These are phyloP conservation scores for Epichloe baconii DNA, from an alignment of 2,329 filamentous ascomycete genomes.

Conservation along the genomic window DNA sequence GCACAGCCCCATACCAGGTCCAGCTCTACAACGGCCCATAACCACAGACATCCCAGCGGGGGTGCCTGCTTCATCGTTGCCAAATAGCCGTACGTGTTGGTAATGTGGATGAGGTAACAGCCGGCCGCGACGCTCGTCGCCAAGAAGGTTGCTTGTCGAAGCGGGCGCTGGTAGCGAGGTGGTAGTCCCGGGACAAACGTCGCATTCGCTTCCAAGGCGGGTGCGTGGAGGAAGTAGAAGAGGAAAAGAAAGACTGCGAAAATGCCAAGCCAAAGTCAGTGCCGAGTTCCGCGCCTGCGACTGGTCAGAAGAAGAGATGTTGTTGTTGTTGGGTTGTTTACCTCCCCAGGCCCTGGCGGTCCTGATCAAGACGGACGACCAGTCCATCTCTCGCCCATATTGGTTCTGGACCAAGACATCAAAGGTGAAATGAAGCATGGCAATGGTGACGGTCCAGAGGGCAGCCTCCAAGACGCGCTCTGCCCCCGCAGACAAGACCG, in stretches of 20 bases:
- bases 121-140: slow-evolving; percentile 47
- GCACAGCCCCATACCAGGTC: slow-evolving; percentile 51
- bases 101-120: slow-evolving; percentile 69
- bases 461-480: slow-evolving; percentile 42
- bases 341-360: slow-evolving; percentile 39
- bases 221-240: slow-evolving; percentile 39
- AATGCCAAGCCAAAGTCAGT: too few species aligned
- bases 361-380: slow-evolving; percentile 39
- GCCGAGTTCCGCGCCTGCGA: too few species aligned
- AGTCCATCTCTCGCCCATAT: slow-evolving; percentile 55
- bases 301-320: too few species aligned
- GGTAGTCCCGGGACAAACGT: slow-evolving; percentile 37
- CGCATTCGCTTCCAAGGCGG: slow-evolving; percentile 34
- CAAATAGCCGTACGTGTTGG: slow-evolving; percentile 69
- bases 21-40: slow-evolving; percentile 87
- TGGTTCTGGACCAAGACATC: slow-evolving; percentile 70
- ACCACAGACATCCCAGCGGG: slow-evolving; percentile 79
- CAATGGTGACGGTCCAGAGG: slow-evolving; percentile 48
- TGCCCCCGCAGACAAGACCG: slow-evolving; percentile 27
- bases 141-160: slow-evolving; percentile 52
- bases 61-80: slow-evolving; percentile 86
- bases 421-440: slow-evolving; percentile 63
- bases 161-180: slow-evolving; percentile 27
- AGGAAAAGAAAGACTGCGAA: slow-evolving; percentile 39
- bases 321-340: slow-evolving; percentile 18